Evolutionary conservation across 805 yeast genomes (phyloP), one percentile per base, ranked within the genome.

Genomic region (Wickerhamomyces ciferrii): DNA sequence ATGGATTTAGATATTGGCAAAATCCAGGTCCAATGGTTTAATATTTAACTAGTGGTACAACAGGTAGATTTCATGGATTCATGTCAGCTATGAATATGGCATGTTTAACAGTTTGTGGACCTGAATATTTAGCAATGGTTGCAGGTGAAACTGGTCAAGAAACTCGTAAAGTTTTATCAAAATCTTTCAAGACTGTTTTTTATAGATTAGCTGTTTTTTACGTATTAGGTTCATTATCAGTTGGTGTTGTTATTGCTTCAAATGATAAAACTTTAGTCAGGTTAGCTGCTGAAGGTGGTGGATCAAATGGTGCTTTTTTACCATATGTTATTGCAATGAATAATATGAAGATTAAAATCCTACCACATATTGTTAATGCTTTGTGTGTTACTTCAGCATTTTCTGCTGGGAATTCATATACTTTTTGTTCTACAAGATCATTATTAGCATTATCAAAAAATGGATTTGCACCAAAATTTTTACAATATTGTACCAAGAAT

Each of bases 71-170:
- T 55, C 78, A 82, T 52, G 96, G 94, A 0, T 85, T 85, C 56
- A 65, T 84, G 59, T 76, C 83, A 1, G 84, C 91, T 50, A 66
- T 87, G 43, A 72, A 78, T 48, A 81, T 79, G 52, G 95, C 94
- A 10, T 70, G 84, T 38, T 88, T 85, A 61, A 83, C 92, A 17
- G 78, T 85, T 53, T 86, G 85, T 8, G 96, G 95, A 1, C 94
- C 96, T 4, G 96, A 88, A 65, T 85, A 85, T 55, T 78, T 88
- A 32, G 76, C 91, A 2, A 81, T 86, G 84, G 78, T 86, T 29
- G 94, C 95, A 7, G 86, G 92, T 41, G 96, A 88, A 62, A 77
- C 84, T 17, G 81, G 87, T 15, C 70, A 74, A 43, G 75, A 81
- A 57, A 91, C 96, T 8, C 74, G 95, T 46, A 77, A 76, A 48